Base-by-base conservation (phyloP, 2,329 filamentous ascomycete species). In the Diaporthe destruens region DNA sequence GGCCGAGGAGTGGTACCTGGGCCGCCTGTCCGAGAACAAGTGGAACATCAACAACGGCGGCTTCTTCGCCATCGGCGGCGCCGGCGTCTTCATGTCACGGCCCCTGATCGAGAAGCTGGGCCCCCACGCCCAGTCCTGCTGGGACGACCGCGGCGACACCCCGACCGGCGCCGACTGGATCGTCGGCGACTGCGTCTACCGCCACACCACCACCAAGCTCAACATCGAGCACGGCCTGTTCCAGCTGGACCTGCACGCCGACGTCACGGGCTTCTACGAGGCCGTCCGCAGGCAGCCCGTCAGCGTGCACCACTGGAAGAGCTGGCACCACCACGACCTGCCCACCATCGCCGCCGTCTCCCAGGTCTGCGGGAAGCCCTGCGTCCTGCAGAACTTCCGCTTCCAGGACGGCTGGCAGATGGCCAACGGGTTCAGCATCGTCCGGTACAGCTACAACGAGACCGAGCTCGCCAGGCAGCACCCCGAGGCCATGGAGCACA, bases 241-340 rank as follows among this genome's bases (percentile, higher is more conserved):
- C 61, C 84, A 85, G 73, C 78, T 85, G 9, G 84, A 85, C 75
- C 74, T 85, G 44, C 78, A 80, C 75, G 79, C 77, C 44, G 84
- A 85, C 72, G 79, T 81, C 39, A 84, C 83, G 0, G 84, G 84
- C 1, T 84, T 85, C 75, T 85, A 84, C 72, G 84, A 85, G 77
- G 79, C 81, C 1, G 80, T 81, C 18, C 79, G 82, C n/a, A 23
- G n/a, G 8, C 79, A 80, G 18, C 83, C 84, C 5, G 77, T 85
- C 1, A 84, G 82, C 23, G 80, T 85, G 4, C 84, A 85, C 74
- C 84, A 85, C 78, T 85, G 84, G 83, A 85, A 85, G 75, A 76
- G 72, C 68, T 76, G 75, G 75, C 74, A 76, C 59, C 56, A 70
- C 34, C 63, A 70, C 66, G 74, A 75, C 75, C 80, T 85, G 75